Percentiles rank a stretch among this genome's conserved stretches.
Conservation (phyloP, 2,329 filamentous ascomycete species). For the Botrytis fragariae region DNA sequence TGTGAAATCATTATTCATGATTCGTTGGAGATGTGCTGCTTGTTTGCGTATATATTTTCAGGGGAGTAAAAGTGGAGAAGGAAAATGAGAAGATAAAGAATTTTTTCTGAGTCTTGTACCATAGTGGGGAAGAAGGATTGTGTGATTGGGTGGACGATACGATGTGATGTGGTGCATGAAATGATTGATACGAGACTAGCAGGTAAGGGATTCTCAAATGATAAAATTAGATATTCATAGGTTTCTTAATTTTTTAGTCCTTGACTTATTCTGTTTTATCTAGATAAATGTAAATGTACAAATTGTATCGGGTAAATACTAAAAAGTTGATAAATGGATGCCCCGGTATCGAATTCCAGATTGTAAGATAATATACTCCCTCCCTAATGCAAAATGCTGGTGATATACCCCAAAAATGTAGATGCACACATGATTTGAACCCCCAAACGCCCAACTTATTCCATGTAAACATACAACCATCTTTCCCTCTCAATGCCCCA, state of each 20-base stretch:
- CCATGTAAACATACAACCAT: background rate
- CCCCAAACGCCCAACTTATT: background rate
- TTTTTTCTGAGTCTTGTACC: background rate
- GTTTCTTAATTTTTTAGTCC: background rate
- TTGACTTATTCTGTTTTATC: background rate
- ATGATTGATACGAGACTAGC: background rate
- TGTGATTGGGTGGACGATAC: background rate
- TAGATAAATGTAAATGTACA: background rate
- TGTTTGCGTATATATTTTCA: background rate
- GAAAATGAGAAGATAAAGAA: background rate
- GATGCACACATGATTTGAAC: background rate
- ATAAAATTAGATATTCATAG: background rate
- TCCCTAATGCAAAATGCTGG: background rate
- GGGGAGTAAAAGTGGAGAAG: rapidly evolving
- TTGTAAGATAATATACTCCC: background rate
- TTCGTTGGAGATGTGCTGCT: rapidly evolving
- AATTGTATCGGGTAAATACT: background rate
- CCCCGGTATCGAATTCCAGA: background rate
- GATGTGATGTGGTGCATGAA: background rate
- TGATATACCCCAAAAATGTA: background rate
- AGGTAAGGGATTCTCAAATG: background rate
- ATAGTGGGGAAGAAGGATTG: background rate
- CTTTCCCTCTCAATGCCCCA: background rate
- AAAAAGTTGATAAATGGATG: background rate
- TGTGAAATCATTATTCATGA: background rate